Percentiles rank a stretch among this genome's conserved stretches.
Conservation (phyloP, 1,139 yeast genomes). For the Hyphopichia pseudoburtonii region DNA sequence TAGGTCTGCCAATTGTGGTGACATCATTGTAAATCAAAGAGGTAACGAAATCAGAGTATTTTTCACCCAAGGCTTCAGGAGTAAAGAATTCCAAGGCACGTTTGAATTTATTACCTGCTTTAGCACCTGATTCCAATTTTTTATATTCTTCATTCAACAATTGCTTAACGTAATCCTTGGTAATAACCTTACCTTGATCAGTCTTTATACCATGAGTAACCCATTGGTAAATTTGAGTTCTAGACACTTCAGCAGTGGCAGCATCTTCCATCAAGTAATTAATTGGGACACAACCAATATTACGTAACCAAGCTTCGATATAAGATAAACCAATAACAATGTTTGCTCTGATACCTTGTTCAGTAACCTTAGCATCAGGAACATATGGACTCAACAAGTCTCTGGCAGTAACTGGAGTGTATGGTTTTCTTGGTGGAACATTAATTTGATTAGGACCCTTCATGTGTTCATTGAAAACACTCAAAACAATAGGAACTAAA, state of each 20-base stretch:
- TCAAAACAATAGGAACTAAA: conserved; percentile 70
- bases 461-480: conserved; percentile 79
- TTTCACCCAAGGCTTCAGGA: conserved; percentile 66
- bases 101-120: conserved; percentile 57
- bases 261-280: conserved; percentile 86
- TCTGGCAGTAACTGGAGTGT: conserved; percentile 55
- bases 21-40: conserved; percentile 69
- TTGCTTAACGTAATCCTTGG: conserved; percentile 54
- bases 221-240: conserved; percentile 85
- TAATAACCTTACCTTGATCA: conserved; percentile 55
- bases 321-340: conserved; percentile 71
- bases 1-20: conserved; percentile 52
- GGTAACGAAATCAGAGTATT: conserved; percentile 73
- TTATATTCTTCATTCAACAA: conserved; percentile 63
- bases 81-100: conserved; percentile 65
- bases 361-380: conserved; percentile 64
- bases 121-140: conserved; percentile 49
- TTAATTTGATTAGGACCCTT: conserved; percentile 82
- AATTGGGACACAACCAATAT: conserved; percentile 79
- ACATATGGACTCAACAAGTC: conserved; percentile 72
- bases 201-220: conserved; percentile 71
- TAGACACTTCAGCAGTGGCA: conserved; percentile 83
- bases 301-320: conserved; percentile 83
- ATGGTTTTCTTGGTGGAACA: conserved; percentile 51
- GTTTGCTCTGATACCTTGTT: conserved; percentile 71